Evolutionary conservation across 2,329 filamentous ascomycete species (phyloP), one percentile per base, ranked within the genome.

Genomic region (Pyrenophora teres): DNA sequence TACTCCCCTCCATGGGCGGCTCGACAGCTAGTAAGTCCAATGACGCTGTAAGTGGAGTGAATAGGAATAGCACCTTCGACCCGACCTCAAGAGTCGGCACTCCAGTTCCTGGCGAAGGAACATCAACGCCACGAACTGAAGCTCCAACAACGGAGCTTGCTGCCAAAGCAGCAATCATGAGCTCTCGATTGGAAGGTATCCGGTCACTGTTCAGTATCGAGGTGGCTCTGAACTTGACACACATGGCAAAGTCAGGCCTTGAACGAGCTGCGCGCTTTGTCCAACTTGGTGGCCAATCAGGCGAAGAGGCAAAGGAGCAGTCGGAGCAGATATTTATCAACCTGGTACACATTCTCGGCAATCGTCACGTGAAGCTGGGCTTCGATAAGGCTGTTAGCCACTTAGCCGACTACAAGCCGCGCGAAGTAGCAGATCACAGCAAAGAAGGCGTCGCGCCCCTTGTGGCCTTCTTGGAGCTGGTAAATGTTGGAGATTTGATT

Each of bases 91-190:
- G 67, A 38, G 57, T 60, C 21, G 58, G 56, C 1, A 74, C 71
- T 6, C 72, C 86, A 75, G 27, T 59, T 31, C 63, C 68, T 10
- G 63, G 60, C 10, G 72, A 73, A 10, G 68, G 74, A 5, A 54
- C 73, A 13, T 59, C 64, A 5, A 77, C 76, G 13, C 73, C 76
- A 5, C 65, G 67, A 5, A 58, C 61, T 13, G 87, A 92, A 71
- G 88, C 87, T 2, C 93, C 93, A 0, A 95, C 88, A 0, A 90
- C 92, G 49, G 94, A 99, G 73, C 82, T 99, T 25, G 92, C 93
- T 31, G 94, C 94, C 40, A 99, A 99, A 76, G 91, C 93, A n/a
- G 93, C 94, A 0, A 87, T 99, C 44, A 97, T 99, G 90, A 92
- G 93, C 50, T 92, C 90, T 8, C 87, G 92, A 57, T 81, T 99